Evolutionary conservation across 2,329 filamentous ascomycete genomes (phyloP).

Genomic region (Penicillium brevicompactum): DNA sequence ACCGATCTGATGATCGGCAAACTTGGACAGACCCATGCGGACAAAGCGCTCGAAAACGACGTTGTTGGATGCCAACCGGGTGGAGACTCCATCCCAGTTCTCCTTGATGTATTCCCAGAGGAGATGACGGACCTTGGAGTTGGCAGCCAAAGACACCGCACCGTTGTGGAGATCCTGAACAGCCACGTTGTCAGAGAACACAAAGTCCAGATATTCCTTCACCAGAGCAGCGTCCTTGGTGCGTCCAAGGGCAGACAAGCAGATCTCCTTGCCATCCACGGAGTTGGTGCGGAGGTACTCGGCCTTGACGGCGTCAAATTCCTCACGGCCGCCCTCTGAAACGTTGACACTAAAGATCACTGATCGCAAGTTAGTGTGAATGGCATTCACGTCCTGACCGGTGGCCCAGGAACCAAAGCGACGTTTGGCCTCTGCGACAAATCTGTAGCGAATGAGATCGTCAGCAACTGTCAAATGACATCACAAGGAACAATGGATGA

Average conservation of each 20-base stretch:
- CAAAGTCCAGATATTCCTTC: conserved; percentile 66
- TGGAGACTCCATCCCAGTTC: conserved; percentile 75
- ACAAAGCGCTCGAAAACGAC: conserved; percentile 89
- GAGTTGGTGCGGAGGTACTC: conserved; percentile 82
- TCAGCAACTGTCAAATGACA: neutral
- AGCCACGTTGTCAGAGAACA: conserved; percentile 82
- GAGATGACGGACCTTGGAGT: conserved; percentile 69
- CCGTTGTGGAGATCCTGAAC: conserved; percentile 86
- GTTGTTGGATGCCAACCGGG: conserved; percentile 76
- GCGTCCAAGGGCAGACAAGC: conserved; percentile 73
- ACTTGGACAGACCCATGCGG: conserved; percentile 74
- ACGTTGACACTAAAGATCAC: conserved; percentile 80
- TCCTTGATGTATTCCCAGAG: conserved; percentile 86
- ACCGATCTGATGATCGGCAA: conserved; percentile 68
- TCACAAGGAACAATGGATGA: neutral
- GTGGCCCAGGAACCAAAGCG: conserved; percentile 79
- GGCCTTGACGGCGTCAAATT: conserved; percentile 75
- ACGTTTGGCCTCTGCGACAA: conserved; percentile 71
- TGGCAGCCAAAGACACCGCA: conserved; percentile 70
- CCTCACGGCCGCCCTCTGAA: conserved; percentile 69
- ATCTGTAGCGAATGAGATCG: conserved; percentile 45
- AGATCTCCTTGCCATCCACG: conserved; percentile 88
- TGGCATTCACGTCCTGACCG: conserved; percentile 64
- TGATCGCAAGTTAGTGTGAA: conserved; percentile 79
- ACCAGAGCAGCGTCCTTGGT: conserved; percentile 71